Base-by-base conservation (phyloP, 176 grass and related monocot genomes). In the Carex littledalei region DNA sequence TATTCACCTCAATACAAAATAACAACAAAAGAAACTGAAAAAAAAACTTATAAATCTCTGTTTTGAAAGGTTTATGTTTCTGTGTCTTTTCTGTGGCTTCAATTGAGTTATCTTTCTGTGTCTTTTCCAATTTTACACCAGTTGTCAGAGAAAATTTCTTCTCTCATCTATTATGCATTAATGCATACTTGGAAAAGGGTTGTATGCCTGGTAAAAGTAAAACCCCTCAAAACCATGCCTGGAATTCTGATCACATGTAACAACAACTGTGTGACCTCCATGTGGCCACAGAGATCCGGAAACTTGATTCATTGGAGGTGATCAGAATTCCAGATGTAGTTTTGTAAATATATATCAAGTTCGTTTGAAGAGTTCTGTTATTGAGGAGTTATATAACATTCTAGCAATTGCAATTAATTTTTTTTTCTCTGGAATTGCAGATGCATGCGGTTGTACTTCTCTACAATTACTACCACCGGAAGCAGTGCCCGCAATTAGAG, bases 401-500 rank as follows among this genome's bases (percentile, higher is more conserved):
- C 29, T 29, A 29, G 29, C 29, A 29, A 29, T 29, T 29, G 29
- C 29, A 29, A 29, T 29, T 29, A 29, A 29, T 2, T 29, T 29
- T 29, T 29, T 29, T 29, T 29, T 29, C 29, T 29, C 29, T 29
- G 29, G 29, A 29, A 2, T 78, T 64, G 72, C 90, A 97, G 94
- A 78, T 97, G 72, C 94, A 92, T 50, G 71, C 86, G 18, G 18
- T 88, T 65, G 88, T 88, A 18, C 50, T 97, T 59, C 43, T 97
- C 35, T 97, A 91, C 39, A 97, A 97, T 24, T 97, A 92, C 81
- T 94, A 92, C 84, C 87, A 97, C 52, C 64, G 90, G 14, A 97
- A 90, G 49, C 87, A 91, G 64, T 91, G 77, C 49, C 92, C 81
- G 3, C 63, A 87, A 12, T 84, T 92, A 31, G 83, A 63, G 15